These are phyloP conservation scores for Solanum lycopersicoides DNA, from an alignment of 257 asterid species.

Conservation along the genomic window DNA sequence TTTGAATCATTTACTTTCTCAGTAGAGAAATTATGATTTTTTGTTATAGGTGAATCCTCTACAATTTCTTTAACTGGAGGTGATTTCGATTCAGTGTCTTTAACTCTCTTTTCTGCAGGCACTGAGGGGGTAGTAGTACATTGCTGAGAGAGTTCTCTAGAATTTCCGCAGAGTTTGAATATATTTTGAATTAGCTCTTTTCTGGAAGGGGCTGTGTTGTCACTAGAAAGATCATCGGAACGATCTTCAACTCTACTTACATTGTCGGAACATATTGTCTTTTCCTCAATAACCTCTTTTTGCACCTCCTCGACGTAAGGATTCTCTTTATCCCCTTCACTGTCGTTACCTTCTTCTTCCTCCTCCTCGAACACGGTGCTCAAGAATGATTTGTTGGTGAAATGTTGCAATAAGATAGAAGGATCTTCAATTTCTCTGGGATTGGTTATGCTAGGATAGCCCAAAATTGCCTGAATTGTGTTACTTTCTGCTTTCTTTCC, in stretches of 20 bases:
- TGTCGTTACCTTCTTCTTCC: slow-evolving; percentile 60
- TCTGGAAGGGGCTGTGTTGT: slow-evolving; percentile 26
- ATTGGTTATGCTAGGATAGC: slow-evolving; percentile 13
- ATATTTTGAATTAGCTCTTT: slow-evolving; percentile 51
- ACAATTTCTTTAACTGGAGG: neutral
- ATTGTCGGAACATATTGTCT: slow-evolving; percentile 13
- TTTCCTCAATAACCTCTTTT: slow-evolving; percentile 80
- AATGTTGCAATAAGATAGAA: slow-evolving; percentile 7
- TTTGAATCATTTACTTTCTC: slow-evolving; percentile 16
- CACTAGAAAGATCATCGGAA: slow-evolving; percentile 13
- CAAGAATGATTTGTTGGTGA: slow-evolving; percentile 36
- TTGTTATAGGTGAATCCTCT: slow-evolving; percentile 8
- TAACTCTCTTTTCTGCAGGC: slow-evolving; percentile 3
- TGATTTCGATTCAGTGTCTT: neutral
- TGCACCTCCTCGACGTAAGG: slow-evolving; percentile 54
- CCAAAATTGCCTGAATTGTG: slow-evolving; percentile 8
- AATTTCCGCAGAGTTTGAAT: slow-evolving; percentile 58
- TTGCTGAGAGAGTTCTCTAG: slow-evolving; percentile 37
- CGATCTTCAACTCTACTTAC: neutral
- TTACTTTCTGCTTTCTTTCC: slow-evolving; percentile 19
- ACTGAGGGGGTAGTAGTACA: slow-evolving; percentile 1
- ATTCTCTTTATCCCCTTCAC: slow-evolving; percentile 36
- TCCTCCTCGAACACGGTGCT: slow-evolving; percentile 76
- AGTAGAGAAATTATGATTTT: neutral
- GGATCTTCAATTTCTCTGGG: slow-evolving; percentile 22